Evolutionary conservation across 371 early-diverging fungal species (phyloP).

Genomic region (Mucor plumbeus): DNA sequence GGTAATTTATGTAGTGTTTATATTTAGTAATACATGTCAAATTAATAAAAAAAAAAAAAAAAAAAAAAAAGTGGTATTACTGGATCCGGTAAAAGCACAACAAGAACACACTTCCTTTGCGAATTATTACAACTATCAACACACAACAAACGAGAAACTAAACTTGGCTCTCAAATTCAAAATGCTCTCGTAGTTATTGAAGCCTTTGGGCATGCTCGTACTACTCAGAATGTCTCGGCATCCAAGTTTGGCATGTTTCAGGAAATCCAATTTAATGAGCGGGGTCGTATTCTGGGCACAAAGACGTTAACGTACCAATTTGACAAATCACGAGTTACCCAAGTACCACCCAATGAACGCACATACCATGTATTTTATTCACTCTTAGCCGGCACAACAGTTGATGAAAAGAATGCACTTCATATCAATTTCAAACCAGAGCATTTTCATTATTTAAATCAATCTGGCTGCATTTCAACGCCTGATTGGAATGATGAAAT

Average conservation of each 20-base stretch:
- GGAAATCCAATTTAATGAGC: conserved; percentile 85
- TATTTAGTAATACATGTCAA: not conserved
- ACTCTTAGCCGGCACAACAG: conserved; percentile 64
- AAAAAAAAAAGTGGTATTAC: conserved; percentile 69
- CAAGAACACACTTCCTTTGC: conserved; percentile 64
- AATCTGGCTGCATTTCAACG: conserved; percentile 30
- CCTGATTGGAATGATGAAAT: conserved; percentile 54
- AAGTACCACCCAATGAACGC: conserved; percentile 59
- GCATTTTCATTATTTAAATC: conserved; percentile 42
- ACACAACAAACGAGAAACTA: conserved; percentile 74
- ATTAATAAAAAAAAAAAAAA: not conserved
- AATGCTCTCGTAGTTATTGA: conserved; percentile 72
- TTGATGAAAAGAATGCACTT: conserved; percentile 50
- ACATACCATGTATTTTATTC: conserved; percentile 93
- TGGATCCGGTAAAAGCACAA: conserved; percentile 84
- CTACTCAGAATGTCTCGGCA: conserved; percentile 73
- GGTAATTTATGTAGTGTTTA: conserved; percentile 40
- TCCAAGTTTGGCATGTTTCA: conserved; percentile 81
- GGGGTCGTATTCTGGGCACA: conserved; percentile 86
- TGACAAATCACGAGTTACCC: conserved; percentile 79
- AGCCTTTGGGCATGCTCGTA: conserved; percentile 79
- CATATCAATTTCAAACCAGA: conserved; percentile 50
- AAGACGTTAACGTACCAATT: conserved; percentile 87
- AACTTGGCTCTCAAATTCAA: conserved; percentile 72
- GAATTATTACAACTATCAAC: conserved; percentile 75